Percentiles rank a stretch among this genome's conserved stretches.
These are phyloP conservation scores for Solanum hybrid DNA, from an alignment of 305 asterid genomes.

Conservation along the genomic window DNA sequence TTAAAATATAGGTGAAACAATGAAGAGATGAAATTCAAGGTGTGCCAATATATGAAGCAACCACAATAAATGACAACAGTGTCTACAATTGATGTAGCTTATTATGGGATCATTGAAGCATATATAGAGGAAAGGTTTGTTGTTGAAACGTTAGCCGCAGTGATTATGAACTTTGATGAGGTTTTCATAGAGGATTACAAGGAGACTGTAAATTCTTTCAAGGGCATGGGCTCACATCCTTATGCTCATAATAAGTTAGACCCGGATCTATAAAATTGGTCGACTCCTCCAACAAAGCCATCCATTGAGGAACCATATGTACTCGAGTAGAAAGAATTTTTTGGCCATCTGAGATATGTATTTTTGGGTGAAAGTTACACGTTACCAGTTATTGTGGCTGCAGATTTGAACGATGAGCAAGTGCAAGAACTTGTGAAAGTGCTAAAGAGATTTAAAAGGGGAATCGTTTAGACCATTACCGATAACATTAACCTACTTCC, in stretches of 20 bases:
- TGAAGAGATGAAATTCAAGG: not conserved
- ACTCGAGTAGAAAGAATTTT: not conserved
- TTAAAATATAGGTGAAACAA: not conserved
- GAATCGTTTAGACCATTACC: not conserved
- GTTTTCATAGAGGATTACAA: not conserved
- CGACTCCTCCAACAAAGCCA: not conserved
- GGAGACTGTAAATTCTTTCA: not conserved
- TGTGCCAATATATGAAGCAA: not conserved
- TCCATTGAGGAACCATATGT: not conserved
- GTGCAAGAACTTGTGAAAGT: not conserved
- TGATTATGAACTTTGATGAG: not conserved
- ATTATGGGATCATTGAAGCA: not conserved
- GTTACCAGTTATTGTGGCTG: not conserved
- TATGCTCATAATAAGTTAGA: not conserved
- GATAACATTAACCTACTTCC: not conserved
- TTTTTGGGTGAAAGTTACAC: too few species aligned
- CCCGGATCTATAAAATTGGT: not conserved
- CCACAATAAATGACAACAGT: not conserved
- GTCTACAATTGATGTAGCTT: not conserved
- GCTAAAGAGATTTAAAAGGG: not conserved
- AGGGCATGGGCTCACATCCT: not conserved
- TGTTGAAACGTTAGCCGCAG: too few species aligned
- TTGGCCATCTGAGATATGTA: too few species aligned
- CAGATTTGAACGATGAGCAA: not conserved
- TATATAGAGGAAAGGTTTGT: not conserved